Conservation (phyloP, 108 stramenopile genomes). For the Schizochytrium sp. region DNA sequence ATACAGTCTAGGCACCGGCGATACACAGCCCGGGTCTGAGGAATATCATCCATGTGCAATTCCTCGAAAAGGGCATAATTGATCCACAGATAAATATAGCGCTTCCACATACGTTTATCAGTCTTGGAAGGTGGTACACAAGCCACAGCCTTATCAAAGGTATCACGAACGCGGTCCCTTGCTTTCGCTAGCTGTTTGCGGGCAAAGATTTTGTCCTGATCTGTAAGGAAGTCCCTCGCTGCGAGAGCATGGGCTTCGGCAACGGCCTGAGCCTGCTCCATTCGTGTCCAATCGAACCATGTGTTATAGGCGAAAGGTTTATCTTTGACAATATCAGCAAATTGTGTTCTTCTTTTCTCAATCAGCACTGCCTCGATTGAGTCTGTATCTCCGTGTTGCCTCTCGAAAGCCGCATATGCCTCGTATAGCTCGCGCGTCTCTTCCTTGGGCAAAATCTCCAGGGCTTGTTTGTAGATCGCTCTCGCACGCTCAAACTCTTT, state of each 20-base stretch:
- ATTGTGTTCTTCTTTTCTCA: constrained; percentile 86
- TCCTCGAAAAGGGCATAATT: constrained; percentile 96
- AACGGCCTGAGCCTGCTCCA: constrained; percentile 85
- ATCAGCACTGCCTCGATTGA: constrained; percentile 91
- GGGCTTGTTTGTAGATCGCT: constrained; percentile 95
- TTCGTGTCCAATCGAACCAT: constrained; percentile 97
- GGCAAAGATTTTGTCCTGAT: constrained; percentile 61
- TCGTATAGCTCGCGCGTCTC: constrained; percentile 70
- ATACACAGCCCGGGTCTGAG: constrained; percentile 82
- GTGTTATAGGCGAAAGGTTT: constrained; percentile 93
- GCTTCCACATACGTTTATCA: constrained; percentile 93
- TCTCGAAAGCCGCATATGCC: constrained; percentile 90
- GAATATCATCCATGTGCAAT: constrained; percentile 82
- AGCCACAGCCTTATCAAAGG: constrained; percentile 94
- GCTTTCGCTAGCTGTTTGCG: background rate
- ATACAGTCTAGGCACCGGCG: constrained; percentile 86
- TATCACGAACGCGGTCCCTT: constrained; percentile 79
- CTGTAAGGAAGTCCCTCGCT: constrained; percentile 15
- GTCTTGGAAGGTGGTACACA: constrained; percentile 82
- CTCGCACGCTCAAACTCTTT: constrained; percentile 97
- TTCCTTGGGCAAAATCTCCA: constrained; percentile 83
- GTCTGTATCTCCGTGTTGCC: constrained; percentile 91
- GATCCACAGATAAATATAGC: constrained; percentile 98
- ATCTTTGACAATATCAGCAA: constrained; percentile 80
- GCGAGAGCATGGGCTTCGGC: constrained; percentile 43